Conservation (phyloP, 768 basidiomycete genomes). For the Leccinum variicolor region DNA sequence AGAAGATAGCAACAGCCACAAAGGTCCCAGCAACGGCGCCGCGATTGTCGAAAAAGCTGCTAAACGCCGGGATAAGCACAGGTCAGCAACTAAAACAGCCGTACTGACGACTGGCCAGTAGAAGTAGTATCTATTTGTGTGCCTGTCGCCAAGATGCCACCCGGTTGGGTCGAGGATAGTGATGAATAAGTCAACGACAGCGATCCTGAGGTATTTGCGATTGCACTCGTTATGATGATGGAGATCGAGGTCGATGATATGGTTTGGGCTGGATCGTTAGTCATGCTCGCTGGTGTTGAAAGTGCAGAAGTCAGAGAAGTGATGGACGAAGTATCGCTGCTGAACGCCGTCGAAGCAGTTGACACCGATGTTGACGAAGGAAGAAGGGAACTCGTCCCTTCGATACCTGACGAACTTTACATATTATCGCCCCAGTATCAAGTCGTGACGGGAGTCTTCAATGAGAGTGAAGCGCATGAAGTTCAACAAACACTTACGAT, state of each 20-base stretch:
- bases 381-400: background rate
- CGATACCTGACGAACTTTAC: background rate
- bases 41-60: constrained; percentile 62
- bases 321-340: background rate
- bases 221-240: constrained; percentile 34
- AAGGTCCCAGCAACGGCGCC: constrained; percentile 76
- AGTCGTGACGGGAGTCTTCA: background rate
- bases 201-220: constrained; percentile 39
- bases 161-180: constrained; percentile 41
- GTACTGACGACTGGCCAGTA: constrained; percentile 26
- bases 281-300: constrained; percentile 37
- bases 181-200: constrained; percentile 37
- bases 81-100: background rate
- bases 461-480: background rate
- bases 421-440: background rate
- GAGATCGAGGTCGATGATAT: constrained; percentile 38
- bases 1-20: constrained; percentile 57
- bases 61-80: constrained; percentile 3
- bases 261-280: constrained; percentile 36
- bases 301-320: background rate
- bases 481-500: constrained; percentile 1
- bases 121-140: constrained; percentile 37
- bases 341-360: background rate
- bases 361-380: background rate
- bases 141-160: constrained; percentile 44